Percentiles rank a stretch among this genome's conserved stretches.
These are phyloP conservation scores for Fraxinus latifolia DNA, from an alignment of 305 asterid species.

Conservation along the genomic window DNA sequence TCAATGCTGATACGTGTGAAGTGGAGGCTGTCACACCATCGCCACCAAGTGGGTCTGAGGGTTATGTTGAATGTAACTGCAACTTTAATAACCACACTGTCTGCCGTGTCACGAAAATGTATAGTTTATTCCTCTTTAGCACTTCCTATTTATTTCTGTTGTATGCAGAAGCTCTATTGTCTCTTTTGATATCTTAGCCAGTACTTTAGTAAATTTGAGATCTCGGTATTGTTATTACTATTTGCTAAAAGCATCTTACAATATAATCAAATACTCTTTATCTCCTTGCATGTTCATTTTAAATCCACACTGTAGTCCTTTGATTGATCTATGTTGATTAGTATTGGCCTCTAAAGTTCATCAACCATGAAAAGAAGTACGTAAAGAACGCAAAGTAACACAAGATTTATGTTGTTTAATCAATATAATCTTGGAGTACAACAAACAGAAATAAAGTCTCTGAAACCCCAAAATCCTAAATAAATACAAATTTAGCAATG, in stretches of 20 bases:
- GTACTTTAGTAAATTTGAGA: background rate
- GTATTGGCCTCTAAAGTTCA: background rate
- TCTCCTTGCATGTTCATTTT: background rate
- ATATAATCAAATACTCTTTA: background rate
- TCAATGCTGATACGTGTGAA: conserved; percentile 56
- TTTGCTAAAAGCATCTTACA: background rate
- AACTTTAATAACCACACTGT: conserved; percentile 42
- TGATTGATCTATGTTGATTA: background rate
- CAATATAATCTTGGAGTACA: background rate
- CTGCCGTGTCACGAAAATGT: conserved; percentile 69
- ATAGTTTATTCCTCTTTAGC: conserved; percentile 16
- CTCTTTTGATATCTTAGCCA: background rate
- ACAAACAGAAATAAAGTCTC: background rate
- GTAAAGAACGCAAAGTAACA: background rate
- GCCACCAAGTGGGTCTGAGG: conserved; percentile 43
- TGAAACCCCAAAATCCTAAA: background rate
- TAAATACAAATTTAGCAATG: background rate
- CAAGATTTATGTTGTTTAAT: background rate
- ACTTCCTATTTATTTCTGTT: conserved; percentile 1
- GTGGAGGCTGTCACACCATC: conserved; percentile 44
- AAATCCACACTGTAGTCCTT: background rate
- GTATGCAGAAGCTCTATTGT: background rate
- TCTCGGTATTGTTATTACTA: background rate
- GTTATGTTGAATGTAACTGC: conserved; percentile 58
- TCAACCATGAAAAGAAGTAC: background rate